These are phyloP conservation scores for Sarocladiaceae sp. DNA, from an alignment of 2,329 filamentous ascomycete species.

Conservation along the genomic window DNA sequence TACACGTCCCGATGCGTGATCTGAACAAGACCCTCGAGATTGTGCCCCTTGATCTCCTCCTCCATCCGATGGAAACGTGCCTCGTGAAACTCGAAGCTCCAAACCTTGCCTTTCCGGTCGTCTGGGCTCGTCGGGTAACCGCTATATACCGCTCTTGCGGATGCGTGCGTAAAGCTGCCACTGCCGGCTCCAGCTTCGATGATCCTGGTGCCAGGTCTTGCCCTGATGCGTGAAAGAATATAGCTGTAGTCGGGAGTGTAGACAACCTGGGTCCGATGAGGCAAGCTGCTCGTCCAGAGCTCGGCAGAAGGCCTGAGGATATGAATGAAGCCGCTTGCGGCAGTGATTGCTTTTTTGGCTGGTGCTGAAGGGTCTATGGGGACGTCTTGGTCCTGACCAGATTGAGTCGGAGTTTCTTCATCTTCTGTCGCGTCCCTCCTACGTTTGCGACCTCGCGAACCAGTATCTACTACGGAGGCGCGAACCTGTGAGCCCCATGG, in stretches of 20 bases:
- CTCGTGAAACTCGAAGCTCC: constrained; percentile 77
- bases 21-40: constrained; percentile 57
- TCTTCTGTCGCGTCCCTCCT: constrained; percentile 44
- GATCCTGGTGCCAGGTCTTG: constrained; percentile 63
- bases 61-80: constrained; percentile 63
- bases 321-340: constrained; percentile 67
- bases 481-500: constrained; percentile 91
- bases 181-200: constrained; percentile 80
- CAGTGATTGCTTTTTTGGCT: constrained; percentile 44
- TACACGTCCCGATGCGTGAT: constrained; percentile 78
- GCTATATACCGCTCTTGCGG: constrained; percentile 68
- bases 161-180: constrained; percentile 77
- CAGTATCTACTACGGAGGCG: constrained; percentile 85
- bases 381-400: constrained; percentile 27
- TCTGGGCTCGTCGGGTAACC: constrained; percentile 48
- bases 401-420: constrained; percentile 20
- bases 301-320: constrained; percentile 74
- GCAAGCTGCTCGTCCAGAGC: constrained; percentile 72
- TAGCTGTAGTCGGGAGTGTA: constrained; percentile 87
- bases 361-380: constrained; percentile 16
- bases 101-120: constrained; percentile 60
- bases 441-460: constrained; percentile 71
- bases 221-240: constrained; percentile 68
- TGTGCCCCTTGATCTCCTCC: constrained; percentile 63
- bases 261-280: constrained; percentile 78